Conservation (phyloP, 2,329 filamentous ascomycete genomes). For the Fusarium algeriense region DNA sequence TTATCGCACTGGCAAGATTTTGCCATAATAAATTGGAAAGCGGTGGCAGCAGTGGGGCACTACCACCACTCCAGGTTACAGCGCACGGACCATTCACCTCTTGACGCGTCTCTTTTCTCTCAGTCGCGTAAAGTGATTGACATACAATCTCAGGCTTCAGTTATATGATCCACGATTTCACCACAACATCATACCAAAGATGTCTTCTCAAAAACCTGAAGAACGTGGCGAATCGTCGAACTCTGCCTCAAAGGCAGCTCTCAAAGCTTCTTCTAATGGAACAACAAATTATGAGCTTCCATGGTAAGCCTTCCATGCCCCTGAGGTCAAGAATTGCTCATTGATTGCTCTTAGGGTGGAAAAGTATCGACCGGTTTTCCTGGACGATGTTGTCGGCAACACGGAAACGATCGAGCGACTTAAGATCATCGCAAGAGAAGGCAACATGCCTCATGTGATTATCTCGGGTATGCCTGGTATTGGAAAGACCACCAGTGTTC, state of each 20-base stretch:
- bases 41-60: conserved; percentile 46
- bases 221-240: conserved; percentile 72
- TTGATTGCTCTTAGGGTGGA: conserved; percentile 79
- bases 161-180: conserved; percentile 25
- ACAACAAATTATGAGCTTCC: conserved; percentile 78
- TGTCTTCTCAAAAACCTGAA: conserved; percentile 64
- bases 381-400: conserved; percentile 98
- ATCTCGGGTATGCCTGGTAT: conserved; percentile 99
- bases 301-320: conserved; percentile 66
- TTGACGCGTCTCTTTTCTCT: conserved; percentile 51
- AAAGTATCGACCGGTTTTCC: conserved; percentile 94
- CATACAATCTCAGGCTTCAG: conserved; percentile 36
- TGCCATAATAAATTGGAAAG: conserved; percentile 44
- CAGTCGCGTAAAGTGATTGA: conserved; percentile 55
- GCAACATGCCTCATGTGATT: conserved; percentile 99
- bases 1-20: conserved; percentile 45
- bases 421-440: conserved; percentile 98
- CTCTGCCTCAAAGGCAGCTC: conserved; percentile 68
- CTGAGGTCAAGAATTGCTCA: conserved; percentile 24
- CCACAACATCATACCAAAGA: conserved; percentile 46
- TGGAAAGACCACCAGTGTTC: conserved; percentile 95
- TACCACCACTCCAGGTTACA: background rate
- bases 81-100: conserved; percentile 47
- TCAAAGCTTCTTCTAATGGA: conserved; percentile 64
- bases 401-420: conserved; percentile 96